Percentiles rank a stretch among this genome's conserved stretches.
These are phyloP conservation scores for Pseudopithomyces chartarum DNA, from an alignment of 2,329 filamentous ascomycete genomes.

Conservation along the genomic window DNA sequence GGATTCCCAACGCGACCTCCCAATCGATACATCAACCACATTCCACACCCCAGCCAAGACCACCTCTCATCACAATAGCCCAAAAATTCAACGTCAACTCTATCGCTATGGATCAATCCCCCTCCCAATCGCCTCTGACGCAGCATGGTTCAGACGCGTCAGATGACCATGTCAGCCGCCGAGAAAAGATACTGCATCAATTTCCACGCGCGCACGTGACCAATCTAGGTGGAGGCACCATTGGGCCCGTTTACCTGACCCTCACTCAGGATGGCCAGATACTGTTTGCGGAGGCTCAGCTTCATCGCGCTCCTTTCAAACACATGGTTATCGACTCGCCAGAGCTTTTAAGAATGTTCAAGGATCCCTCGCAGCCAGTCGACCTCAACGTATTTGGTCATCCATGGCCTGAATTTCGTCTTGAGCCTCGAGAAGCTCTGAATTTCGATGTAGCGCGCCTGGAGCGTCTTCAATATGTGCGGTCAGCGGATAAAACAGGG, in stretches of 20 bases:
- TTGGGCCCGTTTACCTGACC: constrained; percentile 11
- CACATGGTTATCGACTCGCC: constrained; percentile 15
- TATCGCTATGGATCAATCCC: not conserved
- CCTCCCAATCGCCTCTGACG: not conserved
- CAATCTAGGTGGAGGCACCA: constrained; percentile 10
- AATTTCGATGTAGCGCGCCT: constrained; percentile 5
- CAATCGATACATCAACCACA: not conserved
- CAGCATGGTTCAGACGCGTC: not conserved
- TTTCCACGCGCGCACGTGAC: constrained; percentile 12
- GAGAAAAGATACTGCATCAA: constrained; percentile 1
- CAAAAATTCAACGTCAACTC: not conserved
- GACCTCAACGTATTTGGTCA: constrained; percentile 9
- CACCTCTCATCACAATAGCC: not conserved
- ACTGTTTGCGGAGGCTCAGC: constrained; percentile 8
- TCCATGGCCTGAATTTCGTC: constrained; percentile 8
- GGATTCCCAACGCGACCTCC: constrained; percentile 4
- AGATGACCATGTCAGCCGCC: not conserved
- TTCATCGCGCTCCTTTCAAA: constrained; percentile 12
- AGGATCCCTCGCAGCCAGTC: not conserved
- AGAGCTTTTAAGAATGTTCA: constrained; percentile 13
- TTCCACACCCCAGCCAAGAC: not conserved
- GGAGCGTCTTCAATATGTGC: not conserved
- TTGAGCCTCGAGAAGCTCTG: not conserved
- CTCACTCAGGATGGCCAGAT: not conserved
- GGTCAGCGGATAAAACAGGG: not conserved